These are phyloP conservation scores for Talaromyces wortmannii DNA, from an alignment of 495 filamentous ascomycete genomes.

Conservation along the genomic window DNA sequence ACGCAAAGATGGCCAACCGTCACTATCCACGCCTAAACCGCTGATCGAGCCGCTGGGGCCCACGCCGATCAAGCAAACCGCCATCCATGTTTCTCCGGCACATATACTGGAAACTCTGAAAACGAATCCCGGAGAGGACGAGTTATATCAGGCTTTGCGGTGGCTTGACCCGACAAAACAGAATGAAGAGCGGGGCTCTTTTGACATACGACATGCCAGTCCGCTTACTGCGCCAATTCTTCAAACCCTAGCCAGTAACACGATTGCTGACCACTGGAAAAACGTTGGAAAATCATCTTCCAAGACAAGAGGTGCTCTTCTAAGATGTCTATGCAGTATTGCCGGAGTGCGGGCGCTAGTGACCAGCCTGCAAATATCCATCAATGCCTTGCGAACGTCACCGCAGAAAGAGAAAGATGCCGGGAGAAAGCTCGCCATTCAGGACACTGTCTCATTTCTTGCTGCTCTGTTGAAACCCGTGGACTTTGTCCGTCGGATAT, in stretches of 20 bases:
- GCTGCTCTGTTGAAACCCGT: constrained; percentile 51
- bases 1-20: constrained; percentile 8
- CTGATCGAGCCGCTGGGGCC: constrained; percentile 47
- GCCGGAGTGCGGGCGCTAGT: constrained; percentile 57
- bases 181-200: constrained; percentile 18
- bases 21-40: constrained; percentile 37
- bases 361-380: constrained; percentile 23
- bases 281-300: constrained; percentile 30
- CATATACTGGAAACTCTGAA: constrained; percentile 1
- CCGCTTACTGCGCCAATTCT: constrained; percentile 64
- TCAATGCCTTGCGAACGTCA: constrained; percentile 13
- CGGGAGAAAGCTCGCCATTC: constrained; percentile 17
- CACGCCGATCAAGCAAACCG: constrained; percentile 29
- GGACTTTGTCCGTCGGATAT: constrained; percentile 47
- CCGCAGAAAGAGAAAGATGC: constrained; percentile 21
- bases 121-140: neutral
- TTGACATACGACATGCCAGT: constrained; percentile 56
- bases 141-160: neutral
- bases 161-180: constrained; percentile 37
- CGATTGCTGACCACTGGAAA: constrained; percentile 74
- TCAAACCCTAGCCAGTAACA: constrained; percentile 58
- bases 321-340: constrained; percentile 64
- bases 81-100: neutral
- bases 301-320: constrained; percentile 38
- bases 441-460: constrained; percentile 36